Percentiles rank a stretch among this genome's conserved stretches.
phyloP scores from a whole-genome alignment of 306 rosid genomes.

The Lathyrus sativus region DNA sequence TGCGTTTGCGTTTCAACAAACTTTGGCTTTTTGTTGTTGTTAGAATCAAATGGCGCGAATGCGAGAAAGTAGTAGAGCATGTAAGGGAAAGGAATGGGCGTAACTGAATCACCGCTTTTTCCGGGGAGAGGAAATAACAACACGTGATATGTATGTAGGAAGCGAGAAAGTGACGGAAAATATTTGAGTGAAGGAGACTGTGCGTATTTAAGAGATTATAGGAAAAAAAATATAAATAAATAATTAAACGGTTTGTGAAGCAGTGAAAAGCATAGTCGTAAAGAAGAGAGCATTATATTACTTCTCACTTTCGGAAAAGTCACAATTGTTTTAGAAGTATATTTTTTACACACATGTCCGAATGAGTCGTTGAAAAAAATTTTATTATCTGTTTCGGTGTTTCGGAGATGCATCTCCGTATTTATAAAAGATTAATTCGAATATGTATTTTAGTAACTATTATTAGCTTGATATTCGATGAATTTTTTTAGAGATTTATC shows the following conservation, averaged over 20 bases:
- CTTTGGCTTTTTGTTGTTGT: not conserved
- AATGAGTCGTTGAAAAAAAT: too few relatives aligned
- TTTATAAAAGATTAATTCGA: too few relatives aligned
- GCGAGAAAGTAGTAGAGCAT: conserved; percentile 16
- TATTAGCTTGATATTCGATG: too few relatives aligned
- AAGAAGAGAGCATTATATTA: not conserved
- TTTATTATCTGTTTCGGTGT: too few relatives aligned
- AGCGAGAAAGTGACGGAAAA: conserved; percentile 34
- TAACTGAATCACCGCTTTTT: conserved; percentile 34
- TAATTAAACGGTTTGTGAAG: not conserved
- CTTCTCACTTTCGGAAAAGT: too few relatives aligned
- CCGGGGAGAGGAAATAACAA: conserved; percentile 30
- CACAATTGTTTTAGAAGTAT: too few relatives aligned
- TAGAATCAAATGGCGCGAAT: conserved; percentile 33
- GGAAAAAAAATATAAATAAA: not conserved
- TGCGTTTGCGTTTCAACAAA: conserved; percentile 4
- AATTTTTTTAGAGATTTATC: too few relatives aligned
- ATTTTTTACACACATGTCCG: too few relatives aligned
- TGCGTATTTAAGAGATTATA: conserved; percentile 7
- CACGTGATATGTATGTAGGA: conserved; percentile 12
- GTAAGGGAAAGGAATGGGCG: conserved; percentile 2
- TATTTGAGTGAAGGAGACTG: conserved; percentile 29
- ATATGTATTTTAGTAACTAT: too few relatives aligned
- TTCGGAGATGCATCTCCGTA: too few relatives aligned
- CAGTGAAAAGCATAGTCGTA: conserved; percentile 1